These are phyloP conservation scores for Bryoglossum gracile DNA, from an alignment of 495 filamentous ascomycete species.

Conservation along the genomic window DNA sequence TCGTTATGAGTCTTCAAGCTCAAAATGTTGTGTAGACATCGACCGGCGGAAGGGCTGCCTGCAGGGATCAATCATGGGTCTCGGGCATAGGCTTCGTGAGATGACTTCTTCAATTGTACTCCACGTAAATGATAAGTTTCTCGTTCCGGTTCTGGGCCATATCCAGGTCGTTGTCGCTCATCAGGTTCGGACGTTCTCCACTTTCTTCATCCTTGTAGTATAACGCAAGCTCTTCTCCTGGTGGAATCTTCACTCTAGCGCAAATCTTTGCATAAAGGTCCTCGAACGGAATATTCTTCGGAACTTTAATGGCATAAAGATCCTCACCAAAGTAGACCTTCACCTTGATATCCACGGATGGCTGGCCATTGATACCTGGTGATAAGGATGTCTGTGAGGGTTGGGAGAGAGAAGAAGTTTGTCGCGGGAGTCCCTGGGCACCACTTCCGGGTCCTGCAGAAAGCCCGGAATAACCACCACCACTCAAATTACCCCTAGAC, in stretches of 20 bases:
- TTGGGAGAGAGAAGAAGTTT: slow-evolving; percentile 67
- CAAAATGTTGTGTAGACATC: slow-evolving; percentile 4
- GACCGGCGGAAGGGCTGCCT: slow-evolving; percentile 14
- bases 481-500: slow-evolving; percentile 62
- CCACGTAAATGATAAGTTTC: slow-evolving; percentile 77
- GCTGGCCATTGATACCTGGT: slow-evolving; percentile 32
- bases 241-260: slow-evolving; percentile 64
- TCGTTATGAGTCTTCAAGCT: slow-evolving; percentile 8
- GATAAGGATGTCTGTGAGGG: slow-evolving; percentile 52
- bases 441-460: slow-evolving; percentile 40
- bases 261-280: slow-evolving; percentile 75
- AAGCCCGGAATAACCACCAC: slow-evolving; percentile 44
- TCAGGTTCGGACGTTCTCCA: slow-evolving; percentile 62
- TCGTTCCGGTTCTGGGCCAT: slow-evolving; percentile 74
- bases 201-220: slow-evolving; percentile 84
- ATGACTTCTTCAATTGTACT: slow-evolving; percentile 29
- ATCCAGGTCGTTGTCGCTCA: slow-evolving; percentile 74
- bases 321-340: slow-evolving; percentile 92
- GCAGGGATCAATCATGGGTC: slow-evolving; percentile 2
- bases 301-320: slow-evolving; percentile 82
- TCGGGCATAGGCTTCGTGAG: neutral
- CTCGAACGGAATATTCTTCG: slow-evolving; percentile 66
- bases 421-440: slow-evolving; percentile 49
- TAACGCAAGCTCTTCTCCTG: slow-evolving; percentile 59
- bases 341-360: slow-evolving; percentile 62